Evolutionary conservation across 1,284 basidiomycete species (phyloP).

Genomic region (Thecaphora thlaspeos): DNA sequence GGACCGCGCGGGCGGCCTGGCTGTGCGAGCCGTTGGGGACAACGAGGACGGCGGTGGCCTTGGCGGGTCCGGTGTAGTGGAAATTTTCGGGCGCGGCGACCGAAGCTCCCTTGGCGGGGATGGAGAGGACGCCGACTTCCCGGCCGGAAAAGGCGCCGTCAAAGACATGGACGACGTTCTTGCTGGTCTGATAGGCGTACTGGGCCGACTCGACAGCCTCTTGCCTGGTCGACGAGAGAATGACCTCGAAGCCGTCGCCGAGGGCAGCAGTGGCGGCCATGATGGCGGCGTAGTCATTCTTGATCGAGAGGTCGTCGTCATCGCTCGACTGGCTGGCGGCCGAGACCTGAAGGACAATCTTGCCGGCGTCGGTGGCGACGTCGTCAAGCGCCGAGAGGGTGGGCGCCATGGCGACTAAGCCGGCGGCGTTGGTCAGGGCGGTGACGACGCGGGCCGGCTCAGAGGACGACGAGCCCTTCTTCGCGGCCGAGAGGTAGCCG

Average conservation of each 20-base stretch:
- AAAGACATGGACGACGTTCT: slow-evolving; percentile 54
- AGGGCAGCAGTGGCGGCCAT: slow-evolving; percentile 48
- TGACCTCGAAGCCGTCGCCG: slow-evolving; percentile 44
- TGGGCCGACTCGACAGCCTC: slow-evolving; percentile 53
- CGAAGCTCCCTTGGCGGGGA: slow-evolving; percentile 43
- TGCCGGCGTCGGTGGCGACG: slow-evolving; percentile 24
- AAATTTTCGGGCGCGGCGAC: slow-evolving; percentile 66
- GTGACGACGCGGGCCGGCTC: slow-evolving; percentile 39
- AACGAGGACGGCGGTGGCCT: slow-evolving; percentile 47
- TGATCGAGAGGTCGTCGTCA: slow-evolving; percentile 34
- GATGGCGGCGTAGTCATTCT: slow-evolving; percentile 55
- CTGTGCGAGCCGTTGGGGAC: slow-evolving; percentile 52
- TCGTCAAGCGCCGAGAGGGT: slow-evolving; percentile 40
- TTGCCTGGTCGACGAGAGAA: slow-evolving; percentile 48
- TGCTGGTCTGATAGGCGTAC: slow-evolving; percentile 43
- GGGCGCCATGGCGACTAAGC: slow-evolving; percentile 53
- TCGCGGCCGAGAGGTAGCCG: slow-evolving; percentile 48
- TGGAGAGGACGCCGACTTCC: slow-evolving; percentile 42
- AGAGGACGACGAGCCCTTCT: slow-evolving; percentile 28
- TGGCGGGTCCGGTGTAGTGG: slow-evolving; percentile 49
- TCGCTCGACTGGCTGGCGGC: slow-evolving; percentile 47
- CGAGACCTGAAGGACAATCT: slow-evolving; percentile 55
- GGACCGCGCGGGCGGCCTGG: slow-evolving; percentile 44
- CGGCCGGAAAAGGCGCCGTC: slow-evolving; percentile 53
- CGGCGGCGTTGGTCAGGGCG: slow-evolving; percentile 52